Evolutionary conservation across 768 basidiomycete genomes (phyloP).

Genomic region (Amyloporia xantha): DNA sequence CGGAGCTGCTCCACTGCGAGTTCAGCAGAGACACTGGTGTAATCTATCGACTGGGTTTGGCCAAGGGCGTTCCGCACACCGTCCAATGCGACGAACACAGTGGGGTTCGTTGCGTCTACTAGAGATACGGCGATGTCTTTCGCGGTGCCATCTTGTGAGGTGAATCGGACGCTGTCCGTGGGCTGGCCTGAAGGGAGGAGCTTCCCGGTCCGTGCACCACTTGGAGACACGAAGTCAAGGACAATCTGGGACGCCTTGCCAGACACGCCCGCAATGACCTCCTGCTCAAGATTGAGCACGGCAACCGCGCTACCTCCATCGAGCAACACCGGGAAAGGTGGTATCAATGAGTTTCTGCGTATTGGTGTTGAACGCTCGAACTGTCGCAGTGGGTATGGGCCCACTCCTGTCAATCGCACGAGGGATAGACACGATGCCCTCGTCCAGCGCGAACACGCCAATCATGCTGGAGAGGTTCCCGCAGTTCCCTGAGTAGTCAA

Average conservation of each 20-base stretch:
- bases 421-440: constrained; percentile 41
- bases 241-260: constrained; percentile 58
- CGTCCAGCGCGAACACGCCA: constrained; percentile 67
- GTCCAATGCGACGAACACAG: constrained; percentile 47
- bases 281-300: constrained; percentile 39
- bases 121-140: constrained; percentile 34
- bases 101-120: constrained; percentile 73
- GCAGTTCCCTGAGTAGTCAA: constrained; percentile 73
- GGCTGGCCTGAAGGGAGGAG: constrained; percentile 58
- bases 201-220: constrained; percentile 64
- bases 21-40: constrained; percentile 11
- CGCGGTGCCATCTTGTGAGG: neutral
- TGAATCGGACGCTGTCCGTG: constrained; percentile 36
- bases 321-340: constrained; percentile 51
- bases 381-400: constrained; percentile 29
- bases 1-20: constrained; percentile 47
- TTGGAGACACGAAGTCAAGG: constrained; percentile 60
- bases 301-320: constrained; percentile 23
- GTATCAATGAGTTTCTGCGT: constrained; percentile 63
- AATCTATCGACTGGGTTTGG: constrained; percentile 15
- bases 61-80: constrained; percentile 37
- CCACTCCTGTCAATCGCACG: constrained; percentile 8
- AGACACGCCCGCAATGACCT: constrained; percentile 60
- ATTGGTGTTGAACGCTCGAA: constrained; percentile 66
- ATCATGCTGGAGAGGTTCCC: constrained; percentile 71